phyloP scores from a whole-genome alignment of 2,329 filamentous ascomycete species.

The Xylariaceae sp. region DNA sequence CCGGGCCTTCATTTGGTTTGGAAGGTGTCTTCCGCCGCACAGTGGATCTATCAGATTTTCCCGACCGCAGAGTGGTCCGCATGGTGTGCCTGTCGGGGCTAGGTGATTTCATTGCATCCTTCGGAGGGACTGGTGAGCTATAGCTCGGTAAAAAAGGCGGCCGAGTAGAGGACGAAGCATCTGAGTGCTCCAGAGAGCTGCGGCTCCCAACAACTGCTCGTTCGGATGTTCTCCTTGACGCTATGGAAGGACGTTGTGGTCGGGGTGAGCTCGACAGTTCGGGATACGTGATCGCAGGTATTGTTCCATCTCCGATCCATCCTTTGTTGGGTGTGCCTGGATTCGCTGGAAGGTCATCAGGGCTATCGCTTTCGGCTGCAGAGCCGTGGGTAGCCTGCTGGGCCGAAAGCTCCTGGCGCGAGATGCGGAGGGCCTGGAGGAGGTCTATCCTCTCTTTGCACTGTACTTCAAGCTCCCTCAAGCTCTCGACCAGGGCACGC shows the following conservation, averaged over 20 bases:
- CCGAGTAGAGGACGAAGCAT: slow-evolving; percentile 27
- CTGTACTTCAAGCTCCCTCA: slow-evolving; percentile 81
- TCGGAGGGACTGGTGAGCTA: slow-evolving; percentile 30
- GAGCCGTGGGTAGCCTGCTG: slow-evolving; percentile 24
- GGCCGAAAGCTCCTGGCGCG: slow-evolving; percentile 44
- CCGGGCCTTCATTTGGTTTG: slow-evolving; percentile 46
- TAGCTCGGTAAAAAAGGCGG: slow-evolving; percentile 32
- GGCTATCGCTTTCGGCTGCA: slow-evolving; percentile 17
- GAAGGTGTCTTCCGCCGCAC: slow-evolving; percentile 42
- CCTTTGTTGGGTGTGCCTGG: slow-evolving; percentile 39
- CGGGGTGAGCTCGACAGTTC: slow-evolving; percentile 72
- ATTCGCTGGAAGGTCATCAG: slow-evolving; percentile 11
- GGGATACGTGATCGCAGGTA: slow-evolving; percentile 75
- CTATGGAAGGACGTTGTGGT: slow-evolving; percentile 55
- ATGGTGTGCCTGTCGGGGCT: slow-evolving; percentile 62
- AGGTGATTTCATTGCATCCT: slow-evolving; percentile 44
- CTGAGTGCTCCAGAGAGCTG: slow-evolving; percentile 21
- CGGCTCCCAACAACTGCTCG: slow-evolving; percentile 39
- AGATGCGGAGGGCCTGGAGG: slow-evolving; percentile 73
- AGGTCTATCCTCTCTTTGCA: slow-evolving; percentile 92
- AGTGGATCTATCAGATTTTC: slow-evolving; percentile 42
- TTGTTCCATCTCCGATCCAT: slow-evolving; percentile 77
- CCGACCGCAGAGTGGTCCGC: slow-evolving; percentile 58
- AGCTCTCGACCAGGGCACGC: slow-evolving; percentile 73
- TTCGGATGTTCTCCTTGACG: slow-evolving; percentile 54